A percentile compares a stretch with the other conserved stretches of the same genome.
These are phyloP conservation scores for Kalmusia sp. DNA, from an alignment of 2,329 filamentous ascomycete genomes.

Conservation along the genomic window DNA sequence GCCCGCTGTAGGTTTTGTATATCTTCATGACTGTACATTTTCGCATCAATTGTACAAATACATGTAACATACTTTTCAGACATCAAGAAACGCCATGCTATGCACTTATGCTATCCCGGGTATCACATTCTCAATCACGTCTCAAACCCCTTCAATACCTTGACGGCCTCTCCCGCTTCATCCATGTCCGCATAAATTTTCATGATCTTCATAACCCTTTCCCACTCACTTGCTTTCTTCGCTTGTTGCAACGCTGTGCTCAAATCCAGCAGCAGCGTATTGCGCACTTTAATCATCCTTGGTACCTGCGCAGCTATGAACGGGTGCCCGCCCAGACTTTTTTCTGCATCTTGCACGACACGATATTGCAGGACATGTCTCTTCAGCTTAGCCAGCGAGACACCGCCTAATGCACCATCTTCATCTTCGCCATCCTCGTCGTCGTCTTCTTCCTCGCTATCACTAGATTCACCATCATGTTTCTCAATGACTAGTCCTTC, in stretches of 20 bases:
- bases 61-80: constrained; percentile 40
- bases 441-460: constrained; percentile 36
- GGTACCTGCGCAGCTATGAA: constrained; percentile 66
- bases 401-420: constrained; percentile 26
- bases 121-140: constrained; percentile 11
- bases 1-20: constrained; percentile 37
- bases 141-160: constrained; percentile 56
- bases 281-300: constrained; percentile 64
- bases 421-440: constrained; percentile 46
- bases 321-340: constrained; percentile 65
- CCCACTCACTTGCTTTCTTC: constrained; percentile 47
- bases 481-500: constrained; percentile 64
- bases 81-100: constrained; percentile 48
- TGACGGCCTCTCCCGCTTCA: constrained; percentile 65
- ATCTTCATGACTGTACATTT: constrained; percentile 27
- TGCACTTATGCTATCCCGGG: constrained; percentile 11
- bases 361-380: constrained; percentile 65
- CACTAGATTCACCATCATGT: constrained; percentile 15
- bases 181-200: constrained; percentile 68
- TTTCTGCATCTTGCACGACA: constrained; percentile 60
- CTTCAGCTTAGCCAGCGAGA: constrained; percentile 56
- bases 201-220: constrained; percentile 62
- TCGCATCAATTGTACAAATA: constrained; percentile 34
- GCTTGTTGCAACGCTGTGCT: constrained; percentile 68
- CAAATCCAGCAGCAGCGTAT: constrained; percentile 70